Percentiles rank a stretch among this genome's conserved stretches.
Evolutionary conservation across 768 basidiomycete genomes (phyloP).

Genomic region (Xerocomellus intermedius): DNA sequence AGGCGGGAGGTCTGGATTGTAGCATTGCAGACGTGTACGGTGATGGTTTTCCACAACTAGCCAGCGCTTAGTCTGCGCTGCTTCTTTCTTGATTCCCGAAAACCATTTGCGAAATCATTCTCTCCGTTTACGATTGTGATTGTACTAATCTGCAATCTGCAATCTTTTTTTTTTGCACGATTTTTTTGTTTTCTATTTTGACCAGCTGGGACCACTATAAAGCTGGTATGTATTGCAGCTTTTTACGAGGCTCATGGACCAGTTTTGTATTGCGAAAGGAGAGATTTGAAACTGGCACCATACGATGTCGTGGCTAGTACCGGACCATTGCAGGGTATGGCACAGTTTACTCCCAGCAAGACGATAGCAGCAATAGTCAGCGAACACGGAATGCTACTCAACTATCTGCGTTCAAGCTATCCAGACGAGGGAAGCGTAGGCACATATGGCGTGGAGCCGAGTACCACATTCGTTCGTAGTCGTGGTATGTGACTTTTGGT

Average conservation of each 20-base stretch:
- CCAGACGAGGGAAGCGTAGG: constrained; percentile 95
- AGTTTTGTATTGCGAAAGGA: constrained; percentile 89
- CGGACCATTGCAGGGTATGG: constrained; percentile 91
- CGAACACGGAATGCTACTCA: constrained; percentile 84
- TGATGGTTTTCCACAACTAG: neutral
- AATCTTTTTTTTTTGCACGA: too few species aligned
- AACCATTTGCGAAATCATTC: neutral
- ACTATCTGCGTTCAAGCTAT: constrained; percentile 81
- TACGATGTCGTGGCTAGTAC: constrained; percentile 96
- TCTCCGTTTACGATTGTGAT: too few species aligned
- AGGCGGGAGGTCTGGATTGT: neutral
- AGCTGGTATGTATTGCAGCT: too few species aligned
- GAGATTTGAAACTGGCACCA: constrained; percentile 88
- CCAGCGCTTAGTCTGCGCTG: neutral
- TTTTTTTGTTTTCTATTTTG: too few species aligned
- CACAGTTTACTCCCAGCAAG: constrained; percentile 93
- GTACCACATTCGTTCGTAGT: constrained; percentile 95
- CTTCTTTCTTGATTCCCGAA: too few species aligned
- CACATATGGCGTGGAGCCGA: constrained; percentile 91
- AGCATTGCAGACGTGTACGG: neutral
- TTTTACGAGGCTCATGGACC: constrained; percentile 99
- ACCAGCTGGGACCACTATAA: too few species aligned
- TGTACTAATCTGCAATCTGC: too few species aligned
- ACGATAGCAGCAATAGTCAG: constrained; percentile 93
- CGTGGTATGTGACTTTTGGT: constrained; percentile 64